phyloP scores from a whole-genome alignment of 495 filamentous ascomycete species.

The Corynascus novoguineensis region DNA sequence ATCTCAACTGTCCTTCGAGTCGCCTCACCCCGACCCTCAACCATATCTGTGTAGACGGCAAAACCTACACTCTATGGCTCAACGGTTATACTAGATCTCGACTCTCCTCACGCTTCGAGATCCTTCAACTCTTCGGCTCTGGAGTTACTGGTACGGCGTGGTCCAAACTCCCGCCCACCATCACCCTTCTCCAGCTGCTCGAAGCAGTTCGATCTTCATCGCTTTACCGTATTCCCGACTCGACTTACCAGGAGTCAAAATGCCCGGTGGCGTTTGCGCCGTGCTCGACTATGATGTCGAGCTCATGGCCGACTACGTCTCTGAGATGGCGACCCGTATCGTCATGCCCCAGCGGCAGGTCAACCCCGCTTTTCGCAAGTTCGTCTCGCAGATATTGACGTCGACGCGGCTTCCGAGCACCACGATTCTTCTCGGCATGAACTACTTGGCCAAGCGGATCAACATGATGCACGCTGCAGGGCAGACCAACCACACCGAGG shows the following conservation, averaged over 20 bases:
- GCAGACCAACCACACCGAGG: slow-evolving; percentile 54
- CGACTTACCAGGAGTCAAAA: slow-evolving; percentile 30
- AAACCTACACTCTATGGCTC: slow-evolving; percentile 39
- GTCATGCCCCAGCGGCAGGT: slow-evolving; percentile 62
- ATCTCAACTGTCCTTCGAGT: neutral
- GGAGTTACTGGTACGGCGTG: slow-evolving; percentile 29
- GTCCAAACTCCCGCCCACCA: slow-evolving; percentile 8
- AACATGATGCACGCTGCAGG: slow-evolving; percentile 60
- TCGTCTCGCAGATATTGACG: slow-evolving; percentile 86
- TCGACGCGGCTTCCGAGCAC: slow-evolving; percentile 93
- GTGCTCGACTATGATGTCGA: slow-evolving; percentile 99
- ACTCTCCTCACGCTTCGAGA: slow-evolving; percentile 22
- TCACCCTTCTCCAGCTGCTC: slow-evolving; percentile 35
- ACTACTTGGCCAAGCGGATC: slow-evolving; percentile 80
- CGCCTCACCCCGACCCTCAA: neutral
- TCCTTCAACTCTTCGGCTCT: slow-evolving; percentile 38
- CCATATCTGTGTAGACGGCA: neutral
- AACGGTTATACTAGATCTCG: slow-evolving; percentile 37
- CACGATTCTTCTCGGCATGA: slow-evolving; percentile 88
- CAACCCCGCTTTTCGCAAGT: slow-evolving; percentile 82
- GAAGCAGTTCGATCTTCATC: slow-evolving; percentile 36
- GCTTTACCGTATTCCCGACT: slow-evolving; percentile 4
- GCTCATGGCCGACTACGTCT: slow-evolving; percentile 95
- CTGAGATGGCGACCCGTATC: slow-evolving; percentile 81
- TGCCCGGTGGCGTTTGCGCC: slow-evolving; percentile 83